Evolutionary conservation across 1,139 yeast genomes (phyloP).

Genomic region (Taiozyma sp.): DNA sequence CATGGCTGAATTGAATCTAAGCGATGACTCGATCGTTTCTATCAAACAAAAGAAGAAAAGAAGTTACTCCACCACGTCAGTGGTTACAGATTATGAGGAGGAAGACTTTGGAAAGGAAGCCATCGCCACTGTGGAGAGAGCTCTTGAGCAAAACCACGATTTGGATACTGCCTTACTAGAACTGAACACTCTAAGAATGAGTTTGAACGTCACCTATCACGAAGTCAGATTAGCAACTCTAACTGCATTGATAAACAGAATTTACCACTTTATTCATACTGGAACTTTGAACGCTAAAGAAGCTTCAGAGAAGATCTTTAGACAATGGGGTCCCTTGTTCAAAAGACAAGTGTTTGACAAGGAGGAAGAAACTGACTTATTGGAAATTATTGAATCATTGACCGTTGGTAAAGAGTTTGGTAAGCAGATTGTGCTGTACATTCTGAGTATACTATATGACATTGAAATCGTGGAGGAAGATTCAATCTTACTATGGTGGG

Average conservation of each 20-base stretch:
- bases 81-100: constrained; percentile 48
- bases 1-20: constrained; percentile 57
- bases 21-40: constrained; percentile 77
- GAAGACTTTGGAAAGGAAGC: constrained; percentile 89
- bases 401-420: constrained; percentile 26
- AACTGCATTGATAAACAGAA: constrained; percentile 62
- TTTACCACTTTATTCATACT: constrained; percentile 67
- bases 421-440: constrained; percentile 40
- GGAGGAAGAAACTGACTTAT: constrained; percentile 72
- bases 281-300: constrained; percentile 69
- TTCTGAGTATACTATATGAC: constrained; percentile 69
- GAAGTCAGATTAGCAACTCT: constrained; percentile 85
- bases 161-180: constrained; percentile 90
- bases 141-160: constrained; percentile 87
- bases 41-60: constrained; percentile 40
- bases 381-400: constrained; percentile 50
- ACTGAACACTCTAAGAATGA: constrained; percentile 91
- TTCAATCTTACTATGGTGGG: constrained; percentile 79
- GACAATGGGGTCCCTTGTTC: constrained; percentile 75
- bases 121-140: constrained; percentile 86
- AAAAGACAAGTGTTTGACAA: constrained; percentile 76
- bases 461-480: constrained; percentile 80
- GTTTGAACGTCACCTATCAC: constrained; percentile 91
- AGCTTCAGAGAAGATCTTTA: constrained; percentile 71
- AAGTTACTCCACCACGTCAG: constrained; percentile 39